Conservation (phyloP, 2,329 filamentous ascomycete species). For the Ophiostoma perfectum region DNA sequence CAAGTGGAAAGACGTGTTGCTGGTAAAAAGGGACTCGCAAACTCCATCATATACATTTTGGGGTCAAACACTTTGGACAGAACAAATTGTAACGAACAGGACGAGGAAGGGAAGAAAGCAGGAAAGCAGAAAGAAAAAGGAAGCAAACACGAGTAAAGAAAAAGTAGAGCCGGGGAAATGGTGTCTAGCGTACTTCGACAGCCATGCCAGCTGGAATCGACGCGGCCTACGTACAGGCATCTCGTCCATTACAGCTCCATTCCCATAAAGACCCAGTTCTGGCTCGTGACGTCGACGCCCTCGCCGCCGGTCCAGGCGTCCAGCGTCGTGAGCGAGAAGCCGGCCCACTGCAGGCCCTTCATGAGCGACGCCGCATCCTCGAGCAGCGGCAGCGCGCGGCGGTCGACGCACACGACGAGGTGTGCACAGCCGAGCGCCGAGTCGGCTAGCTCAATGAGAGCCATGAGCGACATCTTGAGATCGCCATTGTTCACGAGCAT, state of each 20-base stretch:
- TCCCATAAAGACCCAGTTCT: slow-evolving; percentile 77
- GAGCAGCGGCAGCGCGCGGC: slow-evolving; percentile 46
- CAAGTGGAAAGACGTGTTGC: not conserved
- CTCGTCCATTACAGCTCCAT: slow-evolving; percentile 67
- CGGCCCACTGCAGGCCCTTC: slow-evolving; percentile 87
- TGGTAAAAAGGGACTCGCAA: too few relatives aligned
- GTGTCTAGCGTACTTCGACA: not conserved
- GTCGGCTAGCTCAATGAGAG: slow-evolving; percentile 81
- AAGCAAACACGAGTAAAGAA: not conserved
- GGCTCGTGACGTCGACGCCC: slow-evolving; percentile 49
- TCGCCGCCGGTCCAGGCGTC: slow-evolving; percentile 64
- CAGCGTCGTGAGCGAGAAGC: slow-evolving; percentile 76
- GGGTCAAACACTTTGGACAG: too few relatives aligned
- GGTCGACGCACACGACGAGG: slow-evolving; percentile 77
- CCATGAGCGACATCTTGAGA: slow-evolving; percentile 86
- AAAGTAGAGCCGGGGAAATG: not conserved
- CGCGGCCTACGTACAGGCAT: not conserved
- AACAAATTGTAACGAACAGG: too few relatives aligned
- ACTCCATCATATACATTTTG: too few relatives aligned
- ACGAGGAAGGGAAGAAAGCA: slow-evolving; percentile 6
- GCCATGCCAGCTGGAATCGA: not conserved
- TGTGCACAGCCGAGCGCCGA: slow-evolving; percentile 68
- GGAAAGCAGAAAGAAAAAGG: slow-evolving; percentile 14
- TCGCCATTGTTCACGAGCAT: slow-evolving; percentile 59
- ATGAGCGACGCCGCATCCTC: slow-evolving; percentile 60